Percentiles rank a stretch among this genome's conserved stretches.
Conservation (phyloP, 2,329 filamentous ascomycete genomes). For the Gaeumannomyces tritici region DNA sequence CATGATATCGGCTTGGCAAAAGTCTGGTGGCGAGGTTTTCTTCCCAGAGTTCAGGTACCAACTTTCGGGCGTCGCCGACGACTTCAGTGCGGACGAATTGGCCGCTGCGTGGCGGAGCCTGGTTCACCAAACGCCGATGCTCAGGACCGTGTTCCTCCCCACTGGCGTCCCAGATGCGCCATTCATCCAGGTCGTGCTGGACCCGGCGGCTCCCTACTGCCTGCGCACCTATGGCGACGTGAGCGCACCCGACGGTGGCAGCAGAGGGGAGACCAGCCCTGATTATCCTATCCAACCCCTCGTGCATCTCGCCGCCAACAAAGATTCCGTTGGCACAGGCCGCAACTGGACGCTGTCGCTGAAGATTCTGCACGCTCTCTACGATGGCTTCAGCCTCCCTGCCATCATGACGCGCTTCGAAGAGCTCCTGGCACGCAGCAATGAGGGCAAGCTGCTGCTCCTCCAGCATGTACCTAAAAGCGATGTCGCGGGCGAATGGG, state of each 20-base stretch:
- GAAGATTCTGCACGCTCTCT: conserved; percentile 75
- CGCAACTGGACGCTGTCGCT: conserved; percentile 32
- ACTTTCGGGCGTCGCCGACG: conserved; percentile 22
- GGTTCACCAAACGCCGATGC: conserved; percentile 45
- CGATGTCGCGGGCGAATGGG: background rate
- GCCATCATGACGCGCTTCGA: conserved; percentile 40
- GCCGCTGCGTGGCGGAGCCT: conserved; percentile 53
- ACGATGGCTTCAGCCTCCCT: conserved; percentile 74
- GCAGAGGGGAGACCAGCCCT: background rate
- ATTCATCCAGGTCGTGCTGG: conserved; percentile 54
- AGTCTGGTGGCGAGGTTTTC: conserved; percentile 56
- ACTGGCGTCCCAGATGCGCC: conserved; percentile 36
- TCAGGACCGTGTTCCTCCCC: conserved; percentile 58
- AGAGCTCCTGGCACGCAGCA: conserved; percentile 8
- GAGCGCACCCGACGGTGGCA: background rate
- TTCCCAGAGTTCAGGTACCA: conserved; percentile 62
- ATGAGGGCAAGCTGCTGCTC: too few relatives aligned
- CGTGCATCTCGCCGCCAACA: conserved; percentile 12
- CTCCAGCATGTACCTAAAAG: fast-evolving
- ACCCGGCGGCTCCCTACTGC: conserved; percentile 12
- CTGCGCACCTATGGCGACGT: background rate
- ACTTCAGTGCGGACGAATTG: conserved; percentile 1
- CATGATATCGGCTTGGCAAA: conserved; percentile 70
- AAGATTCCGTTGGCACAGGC: background rate
- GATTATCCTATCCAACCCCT: conserved; percentile 11